These are phyloP conservation scores for Platanthera guangdongensis DNA, from an alignment of 106 monocot species.

Conservation along the genomic window DNA sequence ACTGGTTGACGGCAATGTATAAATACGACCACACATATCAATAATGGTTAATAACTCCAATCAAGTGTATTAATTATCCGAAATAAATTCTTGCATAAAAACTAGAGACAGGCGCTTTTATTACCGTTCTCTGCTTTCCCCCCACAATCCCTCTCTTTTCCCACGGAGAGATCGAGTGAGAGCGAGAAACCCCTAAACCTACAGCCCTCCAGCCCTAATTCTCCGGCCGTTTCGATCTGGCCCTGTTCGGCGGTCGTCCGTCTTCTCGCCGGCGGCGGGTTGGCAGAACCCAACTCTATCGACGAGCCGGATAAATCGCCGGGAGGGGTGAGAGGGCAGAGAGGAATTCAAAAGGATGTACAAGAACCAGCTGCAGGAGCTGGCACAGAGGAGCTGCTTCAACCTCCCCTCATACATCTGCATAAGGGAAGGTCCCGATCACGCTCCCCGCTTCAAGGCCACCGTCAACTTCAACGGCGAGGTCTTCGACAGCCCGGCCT, in stretches of 20 bases:
- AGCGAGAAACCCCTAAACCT: not conserved
- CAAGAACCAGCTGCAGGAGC: slow-evolving; percentile 69
- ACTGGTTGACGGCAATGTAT: too few relatives aligned
- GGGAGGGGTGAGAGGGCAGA: not conserved
- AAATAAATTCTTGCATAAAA: not conserved
- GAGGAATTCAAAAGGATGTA: slow-evolving; percentile 25
- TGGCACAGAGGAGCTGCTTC: slow-evolving; percentile 66
- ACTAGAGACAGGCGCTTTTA: not conserved
- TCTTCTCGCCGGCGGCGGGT: not conserved
- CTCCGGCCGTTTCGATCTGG: slow-evolving; percentile 1
- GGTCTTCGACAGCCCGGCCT: slow-evolving; percentile 45
- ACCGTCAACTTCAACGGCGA: slow-evolving; percentile 59
- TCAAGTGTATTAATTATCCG: not conserved
- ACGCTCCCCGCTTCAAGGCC: slow-evolving; percentile 60
- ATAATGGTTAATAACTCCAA: not conserved
- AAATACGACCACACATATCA: too few relatives aligned
- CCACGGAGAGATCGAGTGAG: not conserved
- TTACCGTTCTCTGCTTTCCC: not conserved
- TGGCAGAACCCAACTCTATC: not conserved
- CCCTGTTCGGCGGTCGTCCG: not conserved
- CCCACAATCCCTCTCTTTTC: not conserved
- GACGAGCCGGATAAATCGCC: not conserved
- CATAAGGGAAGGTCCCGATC: slow-evolving; percentile 54
- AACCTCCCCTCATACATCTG: slow-evolving; percentile 56
- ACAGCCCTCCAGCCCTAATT: not conserved